Percentiles rank a stretch among this genome's conserved stretches.
phyloP scores from a whole-genome alignment of 2,329 filamentous ascomycete species.

The Venturia oleaginea region DNA sequence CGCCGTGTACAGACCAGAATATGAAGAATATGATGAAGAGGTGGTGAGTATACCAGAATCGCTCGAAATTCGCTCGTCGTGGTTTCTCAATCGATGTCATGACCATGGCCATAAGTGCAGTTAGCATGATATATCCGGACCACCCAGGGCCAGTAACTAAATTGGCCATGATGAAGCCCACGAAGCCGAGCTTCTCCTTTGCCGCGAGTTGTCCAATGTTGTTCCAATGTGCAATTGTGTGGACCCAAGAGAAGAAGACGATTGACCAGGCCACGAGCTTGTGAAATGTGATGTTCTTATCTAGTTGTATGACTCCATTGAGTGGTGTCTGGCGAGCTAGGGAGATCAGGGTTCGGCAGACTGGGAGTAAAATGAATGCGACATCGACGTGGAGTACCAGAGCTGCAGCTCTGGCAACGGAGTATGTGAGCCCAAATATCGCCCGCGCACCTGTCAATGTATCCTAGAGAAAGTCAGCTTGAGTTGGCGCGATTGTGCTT shows the following conservation, averaged over 20 bases:
- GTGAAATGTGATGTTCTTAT: constrained; percentile 85
- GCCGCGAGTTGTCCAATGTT: constrained; percentile 71
- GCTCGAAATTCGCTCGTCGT: constrained; percentile 72
- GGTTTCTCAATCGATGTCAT: constrained; percentile 69
- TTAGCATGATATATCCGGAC: constrained; percentile 79
- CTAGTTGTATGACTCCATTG: constrained; percentile 79
- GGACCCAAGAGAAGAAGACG: constrained; percentile 79
- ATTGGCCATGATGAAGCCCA: constrained; percentile 69
- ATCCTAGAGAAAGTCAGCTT: constrained; percentile 31
- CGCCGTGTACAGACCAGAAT: constrained; percentile 84
- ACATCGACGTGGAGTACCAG: constrained; percentile 75
- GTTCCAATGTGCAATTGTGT: constrained; percentile 80
- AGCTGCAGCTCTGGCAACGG: constrained; percentile 66
- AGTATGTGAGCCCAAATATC: constrained; percentile 66
- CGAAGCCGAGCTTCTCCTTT: constrained; percentile 67
- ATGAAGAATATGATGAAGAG: constrained; percentile 82
- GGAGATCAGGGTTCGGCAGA: constrained; percentile 77
- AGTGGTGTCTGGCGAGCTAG: constrained; percentile 70
- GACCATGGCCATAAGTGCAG: constrained; percentile 69
- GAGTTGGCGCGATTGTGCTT: constrained; percentile 1
- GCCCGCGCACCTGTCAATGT: constrained; percentile 56
- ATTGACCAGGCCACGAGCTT: constrained; percentile 80
- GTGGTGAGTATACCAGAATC: constrained; percentile 87
- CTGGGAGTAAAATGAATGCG: constrained; percentile 59
- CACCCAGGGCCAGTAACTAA: constrained; percentile 73